Conservation (phyloP, 768 basidiomycete genomes). For the Termitomyces bulborhizus region DNA sequence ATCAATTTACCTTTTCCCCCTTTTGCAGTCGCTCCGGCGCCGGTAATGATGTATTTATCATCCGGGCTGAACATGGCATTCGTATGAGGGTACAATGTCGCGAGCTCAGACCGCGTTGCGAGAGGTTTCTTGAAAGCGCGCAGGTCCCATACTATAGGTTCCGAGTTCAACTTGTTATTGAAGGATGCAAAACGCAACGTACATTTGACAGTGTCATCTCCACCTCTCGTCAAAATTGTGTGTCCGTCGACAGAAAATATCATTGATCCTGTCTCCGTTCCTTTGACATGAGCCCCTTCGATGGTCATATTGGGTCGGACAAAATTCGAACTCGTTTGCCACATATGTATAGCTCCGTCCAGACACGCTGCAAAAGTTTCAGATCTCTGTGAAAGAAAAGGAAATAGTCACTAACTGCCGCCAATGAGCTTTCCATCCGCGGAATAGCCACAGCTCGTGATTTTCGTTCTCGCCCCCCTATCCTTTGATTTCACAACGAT, state of each 20-base stretch:
- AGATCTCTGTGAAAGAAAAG: not conserved
- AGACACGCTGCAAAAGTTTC: conserved; percentile 62
- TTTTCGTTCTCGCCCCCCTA: conserved; percentile 88
- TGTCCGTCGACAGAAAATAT: conserved; percentile 86
- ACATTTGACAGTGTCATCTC: conserved; percentile 96
- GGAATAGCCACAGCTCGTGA: conserved; percentile 83
- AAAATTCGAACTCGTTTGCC: conserved; percentile 90
- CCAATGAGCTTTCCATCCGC: conserved; percentile 86
- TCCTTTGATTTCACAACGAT: conserved; percentile 98
- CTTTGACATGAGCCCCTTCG: conserved; percentile 84
- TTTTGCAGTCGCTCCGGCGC: conserved; percentile 62
- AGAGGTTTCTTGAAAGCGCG: conserved; percentile 89
- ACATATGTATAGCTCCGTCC: conserved; percentile 91
- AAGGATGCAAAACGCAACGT: conserved; percentile 26
- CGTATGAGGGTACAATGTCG: conserved; percentile 84
- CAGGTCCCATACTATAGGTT: conserved; percentile 81
- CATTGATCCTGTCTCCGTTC: conserved; percentile 80
- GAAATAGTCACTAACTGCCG: conserved; percentile 51
- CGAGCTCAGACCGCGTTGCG: conserved; percentile 52
- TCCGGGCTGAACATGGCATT: conserved; percentile 96
- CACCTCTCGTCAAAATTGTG: conserved; percentile 83
- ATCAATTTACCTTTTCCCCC: conserved; percentile 66
- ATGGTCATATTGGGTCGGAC: conserved; percentile 83
- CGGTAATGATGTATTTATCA: conserved; percentile 84
- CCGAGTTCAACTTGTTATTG: not conserved